Percentiles rank a stretch among this genome's conserved stretches.
These are phyloP conservation scores for Cutaneotrichosporon sp. DNA, from an alignment of 1,284 basidiomycete species.

Conservation along the genomic window DNA sequence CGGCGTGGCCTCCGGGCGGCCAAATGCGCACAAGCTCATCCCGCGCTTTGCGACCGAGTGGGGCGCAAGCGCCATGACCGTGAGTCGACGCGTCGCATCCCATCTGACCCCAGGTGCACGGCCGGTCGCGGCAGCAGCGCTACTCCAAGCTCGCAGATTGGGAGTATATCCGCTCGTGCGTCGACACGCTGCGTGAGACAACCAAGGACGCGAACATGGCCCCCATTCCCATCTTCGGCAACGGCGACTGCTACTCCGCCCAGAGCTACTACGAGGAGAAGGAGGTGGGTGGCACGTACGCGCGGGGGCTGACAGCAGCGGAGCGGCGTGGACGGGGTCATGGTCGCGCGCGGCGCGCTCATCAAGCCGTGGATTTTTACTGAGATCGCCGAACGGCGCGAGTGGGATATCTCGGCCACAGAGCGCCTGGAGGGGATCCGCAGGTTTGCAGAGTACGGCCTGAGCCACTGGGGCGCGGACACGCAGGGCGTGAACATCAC, in stretches of 20 bases:
- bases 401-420: constrained; percentile 90
- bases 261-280: constrained; percentile 61
- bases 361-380: constrained; percentile 97
- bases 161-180: constrained; percentile 83
- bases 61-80: constrained; percentile 73
- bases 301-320: constrained; percentile 52
- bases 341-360: constrained; percentile 89
- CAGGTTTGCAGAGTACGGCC: constrained; percentile 76
- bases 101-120: constrained; percentile 65
- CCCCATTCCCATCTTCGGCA: constrained; percentile 88
- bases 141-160: constrained; percentile 82
- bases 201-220: constrained; percentile 71
- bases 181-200: constrained; percentile 70
- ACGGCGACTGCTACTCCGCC: constrained; percentile 88
- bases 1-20: constrained; percentile 78
- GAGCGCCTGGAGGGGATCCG: constrained; percentile 84
- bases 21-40: constrained; percentile 88
- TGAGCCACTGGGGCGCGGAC: constrained; percentile 75
- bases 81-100: constrained; percentile 40
- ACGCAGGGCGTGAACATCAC: constrained; percentile 86
- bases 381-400: constrained; percentile 82
- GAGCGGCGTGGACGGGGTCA: constrained; percentile 84
- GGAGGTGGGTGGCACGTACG: constrained; percentile 45
- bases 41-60: constrained; percentile 74
- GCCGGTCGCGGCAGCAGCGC: constrained; percentile 82